Percentiles rank a stretch among this genome's conserved stretches.
These are phyloP conservation scores for Geotrichum candidum DNA, from an alignment of 1,139 yeast genomes.

Conservation along the genomic window DNA sequence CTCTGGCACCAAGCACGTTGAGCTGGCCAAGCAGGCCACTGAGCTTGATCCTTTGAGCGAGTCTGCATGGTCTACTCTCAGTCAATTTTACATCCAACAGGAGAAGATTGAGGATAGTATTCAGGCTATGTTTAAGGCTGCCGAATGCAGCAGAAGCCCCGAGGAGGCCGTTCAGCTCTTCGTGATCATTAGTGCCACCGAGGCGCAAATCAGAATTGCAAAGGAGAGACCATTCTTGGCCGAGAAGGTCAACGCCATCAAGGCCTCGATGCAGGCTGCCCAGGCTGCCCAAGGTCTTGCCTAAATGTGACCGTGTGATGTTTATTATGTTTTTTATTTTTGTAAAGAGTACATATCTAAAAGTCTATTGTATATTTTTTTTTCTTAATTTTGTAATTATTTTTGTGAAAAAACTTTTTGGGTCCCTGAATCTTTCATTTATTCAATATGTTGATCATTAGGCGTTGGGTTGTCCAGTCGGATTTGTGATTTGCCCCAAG, in stretches of 20 bases:
- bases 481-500: neutral
- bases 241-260: constrained; percentile 26
- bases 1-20: constrained; percentile 53
- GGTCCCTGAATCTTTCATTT: neutral
- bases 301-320: neutral
- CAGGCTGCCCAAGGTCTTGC: constrained; percentile 5
- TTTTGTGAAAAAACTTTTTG: neutral
- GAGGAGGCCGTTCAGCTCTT: constrained; percentile 89
- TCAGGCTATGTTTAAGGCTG: constrained; percentile 71
- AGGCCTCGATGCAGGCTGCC: constrained; percentile 4
- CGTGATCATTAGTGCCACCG: constrained; percentile 78
- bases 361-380: neutral
- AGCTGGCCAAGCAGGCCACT: constrained; percentile 67
- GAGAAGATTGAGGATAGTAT: constrained; percentile 82
- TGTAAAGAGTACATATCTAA: neutral
- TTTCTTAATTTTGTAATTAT: neutral
- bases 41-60: constrained; percentile 82
- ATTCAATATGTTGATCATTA: neutral
- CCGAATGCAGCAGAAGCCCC: constrained; percentile 72
- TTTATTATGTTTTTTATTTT: neutral
- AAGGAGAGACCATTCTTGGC: constrained; percentile 34
- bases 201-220: constrained; percentile 29
- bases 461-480: neutral
- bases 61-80: constrained; percentile 80
- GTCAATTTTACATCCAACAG: constrained; percentile 81